Base-by-base conservation (phyloP, 2,329 filamentous ascomycete species). In the Diaporthe citrichinensis region DNA sequence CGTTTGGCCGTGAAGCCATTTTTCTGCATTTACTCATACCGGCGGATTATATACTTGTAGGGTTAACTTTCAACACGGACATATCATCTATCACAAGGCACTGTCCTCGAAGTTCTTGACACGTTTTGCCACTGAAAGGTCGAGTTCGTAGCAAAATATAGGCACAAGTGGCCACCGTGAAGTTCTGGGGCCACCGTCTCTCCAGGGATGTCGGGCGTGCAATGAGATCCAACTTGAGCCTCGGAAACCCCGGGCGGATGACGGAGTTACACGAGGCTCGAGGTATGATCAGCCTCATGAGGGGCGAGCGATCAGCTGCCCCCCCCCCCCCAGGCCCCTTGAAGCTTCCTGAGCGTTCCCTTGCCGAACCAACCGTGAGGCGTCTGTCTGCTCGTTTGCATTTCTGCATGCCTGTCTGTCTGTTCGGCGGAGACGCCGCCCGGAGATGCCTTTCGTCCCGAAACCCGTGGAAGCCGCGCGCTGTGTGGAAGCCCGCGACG, bases 11-110 rank as follows among this genome's bases (percentile, higher is more conserved):
- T 31, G 58, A 65, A 55, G 49, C 20, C 57, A 34, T 44, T 10
- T 55, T 39, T 49, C n/a, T 34, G 71, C 71, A 65, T 73, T 39
- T 65, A 23, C 28, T 59, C 41, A 31, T 41, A 28, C 23, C 3
- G n/a, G 36, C 17, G 71, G 41, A 23, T 17, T 44, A 58, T 12
- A 36, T 62, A 41, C 15, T 44, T n/a, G n/a, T 41, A 55, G 25
- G 44, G 39, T 44, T 41, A 28, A 14, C 39, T 34, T 17, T 23
- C 14, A 41, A 28, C 44, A 44, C 46, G 46, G n/a, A 44, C 41
- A 61, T 62, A 25, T 55, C 10, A 44, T n/a, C 25, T 12, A 36
- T 36, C 23, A 9, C 6, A 20, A 28, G n/a, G 5, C 14, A 8
- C 14, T 36, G 7, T 6, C n/a, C 41, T 17, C 34, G 4, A 36